Base-by-base conservation (phyloP, 495 filamentous ascomycete species). In the Hyaloscypha variabilis region DNA sequence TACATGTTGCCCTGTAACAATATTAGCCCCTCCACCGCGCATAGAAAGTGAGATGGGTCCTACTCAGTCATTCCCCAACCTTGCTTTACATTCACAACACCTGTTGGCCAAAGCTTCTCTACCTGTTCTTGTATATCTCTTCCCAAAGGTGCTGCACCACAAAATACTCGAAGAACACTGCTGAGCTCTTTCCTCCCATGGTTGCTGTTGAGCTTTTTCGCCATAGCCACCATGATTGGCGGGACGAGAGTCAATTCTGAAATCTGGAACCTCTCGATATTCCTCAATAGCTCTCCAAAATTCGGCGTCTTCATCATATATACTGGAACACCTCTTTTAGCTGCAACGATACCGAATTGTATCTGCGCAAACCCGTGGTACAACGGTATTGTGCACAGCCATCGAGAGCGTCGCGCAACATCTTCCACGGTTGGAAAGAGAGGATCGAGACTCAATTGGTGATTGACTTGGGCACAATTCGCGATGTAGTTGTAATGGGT, bases 131-230 rank as follows among this genome's bases (percentile, higher is more conserved):
- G 89, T 2, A 97, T 80, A 60, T 97, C 93, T n/a, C 83, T 80
- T 0, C 91, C 93, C 46, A 97, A 78, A 1, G 95, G 95, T 6
- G 95, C 95, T 1, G 94, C 95, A 5, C 92, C 95, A 8, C 86
- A 94, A 74, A 91, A 93, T 77, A 97, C 78, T 85, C 93, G 91
- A 46, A 87, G 86, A 8, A 99, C 67, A 30, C 82, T 88, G 14
- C 85, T 89, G 19, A 99, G 77, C 74, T 99, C 88, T n/a, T n/a
- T n/a, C n/a, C n/a, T n/a, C n/a, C n/a, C n/a, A 73, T 95, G 96
- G 68, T 91, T 91, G 1, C 75, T 74, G 14, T 96, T 87, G 6
- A 83, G 71, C 73, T 91, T 85, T 72, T 97, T 97, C 65, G 86
- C 83, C 3, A 99, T 82, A 0, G 62, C 61, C 0, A 97, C 81